phyloP scores from a whole-genome alignment of 768 basidiomycete genomes.

The Boletus rubescentipes region DNA sequence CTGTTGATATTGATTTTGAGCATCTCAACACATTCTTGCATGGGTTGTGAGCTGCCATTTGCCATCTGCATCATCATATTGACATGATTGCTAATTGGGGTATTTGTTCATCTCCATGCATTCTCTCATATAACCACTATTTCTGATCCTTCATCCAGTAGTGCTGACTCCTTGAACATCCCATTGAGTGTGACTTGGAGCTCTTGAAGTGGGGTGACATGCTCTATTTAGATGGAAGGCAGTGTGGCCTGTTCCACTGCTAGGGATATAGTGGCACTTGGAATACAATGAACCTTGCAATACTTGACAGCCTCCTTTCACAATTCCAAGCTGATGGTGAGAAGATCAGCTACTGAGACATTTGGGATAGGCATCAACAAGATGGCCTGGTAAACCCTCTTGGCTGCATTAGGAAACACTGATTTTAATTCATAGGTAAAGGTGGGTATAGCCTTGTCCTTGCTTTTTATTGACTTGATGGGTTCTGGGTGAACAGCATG shows the following conservation, averaged over 20 bases:
- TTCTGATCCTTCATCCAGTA: slow-evolving; percentile 18
- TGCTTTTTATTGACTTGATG: too few species aligned
- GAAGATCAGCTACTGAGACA: too few species aligned
- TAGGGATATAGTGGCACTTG: not conserved
- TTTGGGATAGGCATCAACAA: too few species aligned
- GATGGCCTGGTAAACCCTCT: not conserved
- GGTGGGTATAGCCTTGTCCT: not conserved
- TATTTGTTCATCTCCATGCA: too few species aligned
- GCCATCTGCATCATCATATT: slow-evolving; percentile 25
- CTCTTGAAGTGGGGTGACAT: not conserved
- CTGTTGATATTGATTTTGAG: slow-evolving; percentile 6
- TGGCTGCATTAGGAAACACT: not conserved
- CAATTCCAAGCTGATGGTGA: too few species aligned
- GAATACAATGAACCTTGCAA: not conserved
- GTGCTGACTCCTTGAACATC: not conserved
- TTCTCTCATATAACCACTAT: slow-evolving; percentile 26
- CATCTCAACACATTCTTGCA: slow-evolving; percentile 4
- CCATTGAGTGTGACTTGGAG: not conserved
- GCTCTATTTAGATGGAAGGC: too few species aligned
- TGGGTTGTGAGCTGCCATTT: slow-evolving; percentile 11
- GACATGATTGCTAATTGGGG: too few species aligned
- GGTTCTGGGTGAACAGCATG: too few species aligned
- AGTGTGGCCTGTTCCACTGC: not conserved
- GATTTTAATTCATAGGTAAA: slow-evolving; percentile 15
- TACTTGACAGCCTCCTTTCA: too few species aligned